Evolutionary conservation across 768 basidiomycete genomes (phyloP).

Genomic region (Boletus bicolor): DNA sequence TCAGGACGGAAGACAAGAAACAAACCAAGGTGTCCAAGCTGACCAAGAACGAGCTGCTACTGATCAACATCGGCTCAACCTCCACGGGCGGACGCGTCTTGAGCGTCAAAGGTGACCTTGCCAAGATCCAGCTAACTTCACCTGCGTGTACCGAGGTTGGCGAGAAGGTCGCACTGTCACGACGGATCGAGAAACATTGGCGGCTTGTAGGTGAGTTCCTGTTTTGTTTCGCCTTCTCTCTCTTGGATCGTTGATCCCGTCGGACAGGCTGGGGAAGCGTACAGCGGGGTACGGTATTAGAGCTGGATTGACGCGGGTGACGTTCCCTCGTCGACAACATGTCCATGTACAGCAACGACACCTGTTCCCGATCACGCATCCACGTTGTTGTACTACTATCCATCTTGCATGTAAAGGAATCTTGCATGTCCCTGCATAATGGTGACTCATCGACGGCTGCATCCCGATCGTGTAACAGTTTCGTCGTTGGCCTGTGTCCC

Average conservation of each 20-base stretch:
- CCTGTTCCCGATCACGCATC: not conserved
- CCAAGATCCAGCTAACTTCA: conserved; percentile 89
- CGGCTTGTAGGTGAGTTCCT: conserved; percentile 79
- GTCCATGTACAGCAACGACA: not conserved
- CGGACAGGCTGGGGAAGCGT: conserved; percentile 69
- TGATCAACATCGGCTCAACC: conserved; percentile 98
- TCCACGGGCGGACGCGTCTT: conserved; percentile 95
- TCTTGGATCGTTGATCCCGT: not conserved
- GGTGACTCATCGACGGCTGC: no score
- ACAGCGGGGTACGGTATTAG: conserved; percentile 78
- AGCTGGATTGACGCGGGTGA: conserved; percentile 53
- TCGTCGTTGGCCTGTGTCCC: no score
- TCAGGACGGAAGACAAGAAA: conserved; percentile 98
- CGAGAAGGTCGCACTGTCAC: conserved; percentile 94
- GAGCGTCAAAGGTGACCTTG: conserved; percentile 91
- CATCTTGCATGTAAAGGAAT: not conserved
- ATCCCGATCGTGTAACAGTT: no score
- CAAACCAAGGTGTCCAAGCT: conserved; percentile 94
- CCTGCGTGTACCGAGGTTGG: conserved; percentile 96
- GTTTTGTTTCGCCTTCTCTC: not conserved
- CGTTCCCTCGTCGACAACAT: not conserved
- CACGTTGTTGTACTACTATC: not conserved
- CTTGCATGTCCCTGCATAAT: no score
- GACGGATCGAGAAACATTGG: conserved; percentile 98
- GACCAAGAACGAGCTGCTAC: conserved; percentile 83